Evolutionary conservation across 306 rosid species (phyloP).

Genomic region (Rosa chinensis): DNA sequence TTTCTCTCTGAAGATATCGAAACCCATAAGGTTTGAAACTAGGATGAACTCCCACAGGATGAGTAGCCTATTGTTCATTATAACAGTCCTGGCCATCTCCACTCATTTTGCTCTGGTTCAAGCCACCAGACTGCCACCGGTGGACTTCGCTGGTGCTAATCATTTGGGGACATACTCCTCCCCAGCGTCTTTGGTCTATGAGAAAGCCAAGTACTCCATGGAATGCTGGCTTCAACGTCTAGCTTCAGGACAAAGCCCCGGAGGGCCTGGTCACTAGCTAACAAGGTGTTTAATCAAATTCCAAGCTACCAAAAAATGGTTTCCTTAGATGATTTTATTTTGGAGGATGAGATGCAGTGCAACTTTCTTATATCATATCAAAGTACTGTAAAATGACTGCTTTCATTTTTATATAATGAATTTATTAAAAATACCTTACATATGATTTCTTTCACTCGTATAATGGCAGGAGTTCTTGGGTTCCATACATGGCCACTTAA

Average conservation of each 20-base stretch:
- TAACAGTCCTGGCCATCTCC: neutral
- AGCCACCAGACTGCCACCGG: conserved; percentile 31
- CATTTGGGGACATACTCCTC: conserved; percentile 23
- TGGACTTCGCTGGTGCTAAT: conserved; percentile 29
- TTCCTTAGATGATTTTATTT: neutral
- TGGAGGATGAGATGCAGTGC: neutral
- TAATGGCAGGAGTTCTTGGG: neutral
- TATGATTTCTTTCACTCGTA: neutral
- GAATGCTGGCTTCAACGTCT: conserved; percentile 33
- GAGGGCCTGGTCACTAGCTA: conserved; percentile 35
- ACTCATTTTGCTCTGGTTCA: conserved; percentile 17
- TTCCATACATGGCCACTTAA: neutral
- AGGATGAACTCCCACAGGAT: conserved; percentile 27
- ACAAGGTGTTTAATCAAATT: neutral
- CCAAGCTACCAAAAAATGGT: neutral
- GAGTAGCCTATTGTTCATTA: conserved; percentile 14
- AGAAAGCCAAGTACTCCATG: conserved; percentile 24
- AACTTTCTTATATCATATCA: neutral
- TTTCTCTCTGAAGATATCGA: neutral
- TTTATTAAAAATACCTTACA: neutral
- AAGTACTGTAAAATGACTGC: neutral
- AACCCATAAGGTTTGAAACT: neutral
- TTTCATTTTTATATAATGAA: neutral
- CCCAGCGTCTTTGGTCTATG: conserved; percentile 16
- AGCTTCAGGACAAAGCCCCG: conserved; percentile 40